Base-by-base conservation (phyloP, 352 stramenopile genomes). In the Phytopythium aichiense region DNA sequence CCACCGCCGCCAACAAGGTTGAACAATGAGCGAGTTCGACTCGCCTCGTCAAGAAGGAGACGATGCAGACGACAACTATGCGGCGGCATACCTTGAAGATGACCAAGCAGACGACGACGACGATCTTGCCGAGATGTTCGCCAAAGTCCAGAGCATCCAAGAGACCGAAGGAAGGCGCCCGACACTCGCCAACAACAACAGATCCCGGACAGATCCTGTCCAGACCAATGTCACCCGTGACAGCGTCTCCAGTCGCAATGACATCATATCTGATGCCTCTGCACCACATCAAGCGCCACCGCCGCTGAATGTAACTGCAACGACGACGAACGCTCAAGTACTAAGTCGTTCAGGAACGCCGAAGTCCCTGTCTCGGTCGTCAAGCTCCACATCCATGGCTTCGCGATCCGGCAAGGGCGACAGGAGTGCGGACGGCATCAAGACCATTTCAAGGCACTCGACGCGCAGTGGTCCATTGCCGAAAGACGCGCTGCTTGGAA, bases 141-240 rank as follows among this genome's bases (percentile, higher is more conserved):
- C 84, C 42, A 93, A 90, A 61, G 78, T 89, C 11, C 67, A 88
- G 49, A 88, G 63, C 4, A 82, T 92, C 45, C 81, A 90, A 46
- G 70, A 83, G 45, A 58, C 65, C 1, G 73, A 88, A 54, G 69
- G 67, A 1, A 61, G 72, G 25, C 8, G 61, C n/a, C 22, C 53
- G 7, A 46, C 53, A 1, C 9, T 45, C 9, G 33, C 9, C 16
- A 15, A 13, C 25, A 1, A 13, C 31, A n/a, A 2, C 12, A 58
- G 4, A 33, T 33, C 46, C 33, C 13, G 22, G 22, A 5, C 9
- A 4, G n/a, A 31, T 58, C 11, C 28, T 22, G 18, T 6, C 1
- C 9, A 15, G 20, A 18, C 1, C 7, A 28, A 28, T 28, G 18
- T 16, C 16, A n/a, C n/a, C 31, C 52, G 33, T 33, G 11, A 37